Conservation (phyloP, 148 eudicot genomes). For the Silene latifolia region DNA sequence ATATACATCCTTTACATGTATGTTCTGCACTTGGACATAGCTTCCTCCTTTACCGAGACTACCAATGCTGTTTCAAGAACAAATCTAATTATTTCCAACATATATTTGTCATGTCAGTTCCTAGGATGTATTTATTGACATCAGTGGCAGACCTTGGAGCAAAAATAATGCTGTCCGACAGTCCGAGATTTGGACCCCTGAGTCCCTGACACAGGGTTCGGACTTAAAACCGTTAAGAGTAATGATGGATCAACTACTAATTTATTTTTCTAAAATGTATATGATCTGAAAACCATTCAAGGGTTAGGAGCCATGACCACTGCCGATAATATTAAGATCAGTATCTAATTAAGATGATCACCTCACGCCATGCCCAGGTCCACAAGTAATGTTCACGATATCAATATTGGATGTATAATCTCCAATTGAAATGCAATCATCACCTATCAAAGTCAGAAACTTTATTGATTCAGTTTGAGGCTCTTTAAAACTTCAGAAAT, state of each 20-base stretch:
- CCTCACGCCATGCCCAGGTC: constrained; percentile 84
- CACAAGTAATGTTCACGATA: constrained; percentile 47
- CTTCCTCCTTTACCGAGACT: constrained; percentile 55
- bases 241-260: no score
- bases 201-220: no score
- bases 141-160: no score
- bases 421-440: constrained; percentile 68
- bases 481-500: neutral
- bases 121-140: neutral
- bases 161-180: no score
- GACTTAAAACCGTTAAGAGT: no score
- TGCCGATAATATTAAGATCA: no score
- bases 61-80: constrained; percentile 43
- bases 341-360: constrained; percentile 7
- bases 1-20: constrained; percentile 37
- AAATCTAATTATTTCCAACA: neutral
- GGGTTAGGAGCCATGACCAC: no score
- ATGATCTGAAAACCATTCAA: neutral
- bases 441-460: constrained; percentile 37
- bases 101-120: neutral
- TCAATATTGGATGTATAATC: constrained; percentile 47
- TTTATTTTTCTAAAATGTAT: no score
- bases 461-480: neutral
- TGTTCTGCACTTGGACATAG: constrained; percentile 44
- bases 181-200: no score